Percentiles rank a stretch among this genome's conserved stretches.
Conservation (phyloP, 805 yeast genomes). For the Scheffersomyces spartinae region DNA sequence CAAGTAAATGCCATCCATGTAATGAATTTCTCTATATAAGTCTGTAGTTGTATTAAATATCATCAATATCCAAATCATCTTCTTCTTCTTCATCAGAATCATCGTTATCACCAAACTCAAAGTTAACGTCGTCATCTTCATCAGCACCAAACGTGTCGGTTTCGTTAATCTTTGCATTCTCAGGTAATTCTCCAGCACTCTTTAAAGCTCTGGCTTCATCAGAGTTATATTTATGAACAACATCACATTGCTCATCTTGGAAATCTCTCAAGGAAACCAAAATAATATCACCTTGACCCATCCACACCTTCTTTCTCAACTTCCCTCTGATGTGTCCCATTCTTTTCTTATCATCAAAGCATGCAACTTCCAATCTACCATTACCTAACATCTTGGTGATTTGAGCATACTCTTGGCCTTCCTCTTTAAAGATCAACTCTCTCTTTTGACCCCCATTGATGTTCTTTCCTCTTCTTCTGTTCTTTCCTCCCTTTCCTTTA, state of each 20-base stretch:
- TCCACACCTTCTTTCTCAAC: conserved; percentile 99
- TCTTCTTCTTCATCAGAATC: conserved; percentile 66
- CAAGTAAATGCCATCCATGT: background rate
- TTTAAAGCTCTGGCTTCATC: conserved; percentile 97
- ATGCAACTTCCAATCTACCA: conserved; percentile 89
- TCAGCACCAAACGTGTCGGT: conserved; percentile 95
- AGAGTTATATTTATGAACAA: conserved; percentile 89
- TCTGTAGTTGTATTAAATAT: conserved; percentile 42
- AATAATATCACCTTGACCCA: conserved; percentile 97
- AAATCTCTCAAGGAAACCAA: conserved; percentile 94
- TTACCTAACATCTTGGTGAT: conserved; percentile 97
- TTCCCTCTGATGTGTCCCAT: conserved; percentile 98
- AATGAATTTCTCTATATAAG: background rate
- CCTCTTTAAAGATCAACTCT: conserved; percentile 85
- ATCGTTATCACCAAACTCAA: conserved; percentile 93
- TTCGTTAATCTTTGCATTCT: conserved; percentile 93
- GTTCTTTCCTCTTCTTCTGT: conserved; percentile 98
- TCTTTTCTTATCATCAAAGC: conserved; percentile 91
- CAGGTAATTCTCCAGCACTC: conserved; percentile 94
- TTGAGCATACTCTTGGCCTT: conserved; percentile 98
- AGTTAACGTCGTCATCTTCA: conserved; percentile 94
- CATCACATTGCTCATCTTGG: conserved; percentile 98
- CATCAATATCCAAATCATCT: conserved; percentile 84
- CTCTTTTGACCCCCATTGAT: conserved; percentile 86
- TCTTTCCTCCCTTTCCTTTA: conserved; percentile 79